Base-by-base conservation (phyloP, 2,329 filamentous ascomycete species). In the Xylaria sp. region DNA sequence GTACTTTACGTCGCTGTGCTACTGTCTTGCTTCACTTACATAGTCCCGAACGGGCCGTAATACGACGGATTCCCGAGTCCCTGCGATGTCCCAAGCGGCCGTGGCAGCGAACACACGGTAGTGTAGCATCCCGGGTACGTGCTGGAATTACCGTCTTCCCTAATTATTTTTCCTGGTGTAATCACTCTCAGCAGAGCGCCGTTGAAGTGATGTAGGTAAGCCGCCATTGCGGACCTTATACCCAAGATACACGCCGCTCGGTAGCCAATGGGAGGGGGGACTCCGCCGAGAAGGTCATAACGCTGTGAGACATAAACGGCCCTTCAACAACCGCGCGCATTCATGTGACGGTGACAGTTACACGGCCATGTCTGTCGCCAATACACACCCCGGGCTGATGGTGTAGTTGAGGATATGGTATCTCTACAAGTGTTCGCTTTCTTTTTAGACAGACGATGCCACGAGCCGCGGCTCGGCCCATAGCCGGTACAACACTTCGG, bases 1-100 rank as follows among this genome's bases (percentile, higher is more conserved):
- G 42, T 34, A 44, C 21, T 21, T 39, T 4, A n/a, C 16, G 16
- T 18, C 13, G 44, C 54, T 56, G 51, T 52, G 46, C 18, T 24
- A 52, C 52, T 59, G 54, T 63, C 57, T 62, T 54, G 52, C 57
- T 49, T 63, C 58, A 56, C 39, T 11, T 59, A 54, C 42, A 63
- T 39, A 37, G 21, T 39, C 8, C 29, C 46, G 39, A 44, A 44
- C 34, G 40, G 41, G 37, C 17, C 24, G 26, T 51, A 29, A n/a
- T 29, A 57, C 47, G 22, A 18, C 26, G 40, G 13, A 16, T 2
- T 21, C 26, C 20, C 21, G n/a, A 13, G 45, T 7, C 21, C 21
- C 22, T 34, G 29, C 29, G 29, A 34, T 34, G 16, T 34, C 16
- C 16, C 9, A 34, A 34, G 29, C 9, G 16, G 29, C 11, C 11